Evolutionary conservation across 331 rosid species (phyloP).

Genomic region (Quercus phellos): DNA sequence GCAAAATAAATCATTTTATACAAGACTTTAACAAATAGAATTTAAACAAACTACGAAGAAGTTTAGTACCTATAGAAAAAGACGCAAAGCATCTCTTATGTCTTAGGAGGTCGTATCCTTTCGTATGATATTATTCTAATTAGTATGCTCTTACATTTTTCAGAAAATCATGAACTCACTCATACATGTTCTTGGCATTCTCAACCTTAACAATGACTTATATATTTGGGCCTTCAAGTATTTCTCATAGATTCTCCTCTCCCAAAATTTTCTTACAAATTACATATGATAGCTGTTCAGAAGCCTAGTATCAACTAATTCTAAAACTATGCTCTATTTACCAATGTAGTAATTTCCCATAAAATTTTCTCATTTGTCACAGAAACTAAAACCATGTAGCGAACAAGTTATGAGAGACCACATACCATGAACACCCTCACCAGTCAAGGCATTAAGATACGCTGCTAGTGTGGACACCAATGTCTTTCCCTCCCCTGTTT

Average conservation of each 20-base stretch:
- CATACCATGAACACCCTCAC: conserved; percentile 95
- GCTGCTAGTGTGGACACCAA: conserved; percentile 91
- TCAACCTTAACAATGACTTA: not conserved
- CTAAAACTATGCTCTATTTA: not conserved
- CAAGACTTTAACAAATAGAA: not conserved
- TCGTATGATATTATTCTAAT: not conserved
- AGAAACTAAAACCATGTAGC: not conserved
- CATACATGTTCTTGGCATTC: not conserved
- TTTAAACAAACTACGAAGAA: not conserved
- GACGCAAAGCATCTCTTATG: not conserved
- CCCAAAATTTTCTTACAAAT: not conserved
- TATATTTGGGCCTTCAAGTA: not conserved
- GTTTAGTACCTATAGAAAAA: not conserved
- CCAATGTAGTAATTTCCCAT: not conserved
- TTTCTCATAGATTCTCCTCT: not conserved
- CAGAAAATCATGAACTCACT: not conserved
- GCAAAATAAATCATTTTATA: not conserved
- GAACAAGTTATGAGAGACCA: not conserved
- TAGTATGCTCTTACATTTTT: not conserved
- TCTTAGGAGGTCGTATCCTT: not conserved
- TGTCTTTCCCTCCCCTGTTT: conserved; percentile 96
- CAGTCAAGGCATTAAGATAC: conserved; percentile 84
- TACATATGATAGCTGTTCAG: not conserved
- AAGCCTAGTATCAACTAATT: not conserved
- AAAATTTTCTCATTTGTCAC: not conserved